Evolutionary conservation across 2,329 filamentous ascomycete genomes (phyloP).

Genomic region (Pestalotiopsis sp.): DNA sequence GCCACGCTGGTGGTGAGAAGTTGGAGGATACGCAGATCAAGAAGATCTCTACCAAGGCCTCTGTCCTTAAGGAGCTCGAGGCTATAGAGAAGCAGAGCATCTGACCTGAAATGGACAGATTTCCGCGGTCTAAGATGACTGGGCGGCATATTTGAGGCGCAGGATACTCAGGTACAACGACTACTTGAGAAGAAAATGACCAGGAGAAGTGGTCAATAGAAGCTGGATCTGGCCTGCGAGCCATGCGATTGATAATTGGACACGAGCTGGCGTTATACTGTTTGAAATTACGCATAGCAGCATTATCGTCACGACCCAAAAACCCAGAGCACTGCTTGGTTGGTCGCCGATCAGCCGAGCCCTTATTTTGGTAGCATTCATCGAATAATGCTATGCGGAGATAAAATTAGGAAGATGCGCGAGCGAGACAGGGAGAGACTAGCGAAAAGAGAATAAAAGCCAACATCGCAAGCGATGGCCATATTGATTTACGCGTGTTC

Average conservation of each 20-base stretch:
- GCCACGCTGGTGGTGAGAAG: conserved; percentile 91
- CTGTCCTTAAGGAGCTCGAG: conserved; percentile 82
- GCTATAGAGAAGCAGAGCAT: conserved; percentile 47
- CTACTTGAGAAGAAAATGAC: background rate
- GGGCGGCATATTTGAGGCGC: background rate
- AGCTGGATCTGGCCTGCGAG: background rate
- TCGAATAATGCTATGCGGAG: background rate
- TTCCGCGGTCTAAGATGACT: background rate
- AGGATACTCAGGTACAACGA: background rate
- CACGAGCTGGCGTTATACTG: background rate
- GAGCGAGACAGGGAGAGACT: background rate
- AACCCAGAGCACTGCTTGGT: background rate
- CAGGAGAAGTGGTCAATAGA: background rate
- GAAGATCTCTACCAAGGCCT: conserved; percentile 90
- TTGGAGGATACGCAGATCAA: conserved; percentile 97
- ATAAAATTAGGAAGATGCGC: background rate
- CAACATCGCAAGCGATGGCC: background rate
- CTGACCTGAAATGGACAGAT: conserved; percentile 12
- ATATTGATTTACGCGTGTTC: background rate
- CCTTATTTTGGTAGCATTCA: background rate
- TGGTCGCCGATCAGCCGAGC: background rate
- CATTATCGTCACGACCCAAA: background rate
- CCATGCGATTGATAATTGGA: background rate
- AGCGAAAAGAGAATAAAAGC: background rate
- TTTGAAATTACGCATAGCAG: background rate